Conservation (phyloP, 345 rosid genomes). For the Populus davidiana region DNA sequence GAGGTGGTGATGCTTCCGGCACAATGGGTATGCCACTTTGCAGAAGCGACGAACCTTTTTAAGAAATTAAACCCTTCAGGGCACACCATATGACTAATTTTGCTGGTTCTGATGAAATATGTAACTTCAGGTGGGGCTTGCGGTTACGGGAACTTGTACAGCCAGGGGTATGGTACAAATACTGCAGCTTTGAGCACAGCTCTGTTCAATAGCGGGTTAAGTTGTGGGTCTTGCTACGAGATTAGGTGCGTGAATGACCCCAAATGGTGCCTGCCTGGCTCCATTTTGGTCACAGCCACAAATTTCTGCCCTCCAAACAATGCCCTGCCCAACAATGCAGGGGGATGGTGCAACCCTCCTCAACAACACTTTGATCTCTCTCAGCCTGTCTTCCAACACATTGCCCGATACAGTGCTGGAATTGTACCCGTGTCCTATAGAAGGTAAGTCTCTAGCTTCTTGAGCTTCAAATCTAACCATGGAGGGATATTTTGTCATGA, state of each 20-base stretch:
- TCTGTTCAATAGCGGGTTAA: conserved; percentile 24
- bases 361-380: conserved; percentile 27
- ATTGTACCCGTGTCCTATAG: conserved; percentile 23
- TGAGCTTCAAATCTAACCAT: neutral
- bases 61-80: neutral
- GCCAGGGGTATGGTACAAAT: conserved; percentile 30
- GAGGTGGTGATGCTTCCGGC: conserved; percentile 32
- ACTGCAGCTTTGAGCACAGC: conserved; percentile 32
- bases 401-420: conserved; percentile 27
- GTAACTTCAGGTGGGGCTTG: conserved; percentile 23
- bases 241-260: conserved; percentile 18
- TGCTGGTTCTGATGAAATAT: neutral
- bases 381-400: conserved; percentile 25
- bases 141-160: conserved; percentile 26
- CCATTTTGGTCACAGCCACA: conserved; percentile 30
- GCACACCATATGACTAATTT: neutral
- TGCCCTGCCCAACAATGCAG: conserved; percentile 26
- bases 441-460: conserved; percentile 4
- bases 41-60: neutral
- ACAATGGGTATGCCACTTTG: conserved; percentile 22
- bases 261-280: conserved; percentile 26
- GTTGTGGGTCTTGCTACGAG: conserved; percentile 27
- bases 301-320: conserved; percentile 33
- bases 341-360: conserved; percentile 32
- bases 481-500: neutral